These are phyloP conservation scores for Phytopythium helicoides DNA, from an alignment of 352 stramenopile species.

Conservation along the genomic window DNA sequence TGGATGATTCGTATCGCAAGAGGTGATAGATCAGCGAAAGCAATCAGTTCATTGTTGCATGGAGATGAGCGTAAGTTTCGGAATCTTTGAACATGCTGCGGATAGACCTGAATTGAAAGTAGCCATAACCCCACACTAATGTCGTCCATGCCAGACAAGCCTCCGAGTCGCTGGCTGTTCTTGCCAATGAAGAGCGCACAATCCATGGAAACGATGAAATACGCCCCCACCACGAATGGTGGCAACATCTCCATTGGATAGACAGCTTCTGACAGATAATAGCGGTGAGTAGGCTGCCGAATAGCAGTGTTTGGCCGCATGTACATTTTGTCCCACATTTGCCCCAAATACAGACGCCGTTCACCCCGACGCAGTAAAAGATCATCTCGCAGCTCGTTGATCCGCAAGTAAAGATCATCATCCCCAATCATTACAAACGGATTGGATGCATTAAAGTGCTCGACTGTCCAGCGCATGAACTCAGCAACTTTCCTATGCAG, in stretches of 20 bases:
- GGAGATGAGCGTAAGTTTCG: constrained; percentile 38
- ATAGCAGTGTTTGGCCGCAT: constrained; percentile 15
- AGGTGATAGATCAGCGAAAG: constrained; percentile 44
- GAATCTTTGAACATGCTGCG: constrained; percentile 37
- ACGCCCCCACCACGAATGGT: constrained; percentile 34
- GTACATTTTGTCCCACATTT: constrained; percentile 34
- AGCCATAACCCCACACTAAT: constrained; percentile 59
- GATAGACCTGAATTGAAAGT: constrained; percentile 39
- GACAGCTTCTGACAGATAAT: constrained; percentile 24
- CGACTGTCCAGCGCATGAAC: constrained; percentile 18
- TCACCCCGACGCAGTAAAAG: constrained; percentile 1
- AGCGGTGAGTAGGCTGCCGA: constrained; percentile 20
- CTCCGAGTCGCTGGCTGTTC: constrained; percentile 23
- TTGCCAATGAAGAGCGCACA: constrained; percentile 32
- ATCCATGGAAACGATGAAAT: constrained; percentile 51
- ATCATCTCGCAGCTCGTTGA: constrained; percentile 13
- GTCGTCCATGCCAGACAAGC: constrained; percentile 44
- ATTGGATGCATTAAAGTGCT: constrained; percentile 10
- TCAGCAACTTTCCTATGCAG: constrained; percentile 31
- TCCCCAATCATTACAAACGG: constrained; percentile 57
- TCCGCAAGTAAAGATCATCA: constrained; percentile 50
- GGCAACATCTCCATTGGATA: constrained; percentile 31
- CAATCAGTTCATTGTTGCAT: constrained; percentile 29
- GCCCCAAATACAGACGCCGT: constrained; percentile 20
- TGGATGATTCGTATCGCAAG: constrained; percentile 49